Evolutionary conservation across 2,329 filamentous ascomycete species (phyloP), one percentile per base, ranked within the genome.

Genomic region (Ceratocystis eucalypticola): DNA sequence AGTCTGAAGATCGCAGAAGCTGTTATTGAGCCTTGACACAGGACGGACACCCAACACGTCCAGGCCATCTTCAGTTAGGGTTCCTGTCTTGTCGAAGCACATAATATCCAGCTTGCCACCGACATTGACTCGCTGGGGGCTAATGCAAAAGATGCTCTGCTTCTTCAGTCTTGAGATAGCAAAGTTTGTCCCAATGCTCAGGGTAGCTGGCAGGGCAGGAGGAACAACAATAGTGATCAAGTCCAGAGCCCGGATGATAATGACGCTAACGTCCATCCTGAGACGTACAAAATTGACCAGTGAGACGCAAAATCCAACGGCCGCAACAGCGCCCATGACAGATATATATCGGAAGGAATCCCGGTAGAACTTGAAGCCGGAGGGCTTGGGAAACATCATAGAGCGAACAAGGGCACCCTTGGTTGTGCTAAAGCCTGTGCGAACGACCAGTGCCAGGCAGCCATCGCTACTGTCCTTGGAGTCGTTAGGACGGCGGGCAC

Each of bases 21-120:
- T 48, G 20, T 68, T 53, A 5, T 46, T 33, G 17, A 44, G n/a
- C 33, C 44, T 62, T 17, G 65, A 57, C 8, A 91, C 90, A 5
- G 94, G 85, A 44, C 91, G 85, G 22, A 96, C 85, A 12, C 94
- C 94, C 12, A 99, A 81, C 20, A 99, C 90, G 74, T 99, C 95
- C 53, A 99, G 78, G 0, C 94, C 94, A 74, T 99, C 94, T 75
- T 97, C 94, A 0, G 94, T 99, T 65, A 99, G 78, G 0, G 94
- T 99, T n/a, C 94, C 94, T 0, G 94, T 99, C 77, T 99, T 99
- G 77, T 99, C 94, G 70, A 99, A 99, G 75, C 93, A 96, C 77
- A 99, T 89, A 10, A 97, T 84, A 73, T 99, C 94, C 3, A 99
- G 78, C 75, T 97, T 97, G 62, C 95, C 94, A 17, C 89, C 94